Percentiles rank a stretch among this genome's conserved stretches.
These are phyloP conservation scores for Viridothelium virens DNA, from an alignment of 495 filamentous ascomycete genomes.

Conservation along the genomic window DNA sequence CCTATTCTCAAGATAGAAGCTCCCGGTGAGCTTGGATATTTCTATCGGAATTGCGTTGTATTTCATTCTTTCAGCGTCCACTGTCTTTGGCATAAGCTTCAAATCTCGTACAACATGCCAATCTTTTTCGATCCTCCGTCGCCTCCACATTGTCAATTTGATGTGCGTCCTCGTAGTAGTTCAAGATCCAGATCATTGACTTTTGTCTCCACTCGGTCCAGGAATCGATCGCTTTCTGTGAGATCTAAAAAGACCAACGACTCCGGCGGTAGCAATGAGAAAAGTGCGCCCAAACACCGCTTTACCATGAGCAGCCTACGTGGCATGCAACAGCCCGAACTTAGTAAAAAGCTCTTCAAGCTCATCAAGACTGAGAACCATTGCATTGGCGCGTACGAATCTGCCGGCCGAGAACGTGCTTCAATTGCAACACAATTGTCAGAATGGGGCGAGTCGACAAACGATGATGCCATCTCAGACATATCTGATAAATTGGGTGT, in stretches of 20 bases:
- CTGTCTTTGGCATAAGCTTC: no score
- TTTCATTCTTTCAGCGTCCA: conserved; percentile 6
- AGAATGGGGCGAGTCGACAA: conserved; percentile 88
- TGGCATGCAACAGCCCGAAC: conserved; percentile 70
- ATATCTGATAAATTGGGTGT: conserved; percentile 92
- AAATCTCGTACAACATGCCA: conserved; percentile 19
- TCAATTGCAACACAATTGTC: conserved; percentile 84
- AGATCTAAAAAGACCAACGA: conserved; percentile 36
- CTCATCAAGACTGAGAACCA: conserved; percentile 89
- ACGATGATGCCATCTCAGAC: conserved; percentile 78
- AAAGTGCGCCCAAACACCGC: conserved; percentile 43
- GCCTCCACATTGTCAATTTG: conserved; percentile 21
- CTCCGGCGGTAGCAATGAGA: conserved; percentile 20
- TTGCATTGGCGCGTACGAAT: conserved; percentile 72
- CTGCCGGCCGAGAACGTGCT: conserved; percentile 70
- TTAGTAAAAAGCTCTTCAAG: conserved; percentile 74
- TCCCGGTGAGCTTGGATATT: conserved; percentile 3
- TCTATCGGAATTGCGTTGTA: not conserved
- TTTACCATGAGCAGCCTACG: conserved; percentile 80
- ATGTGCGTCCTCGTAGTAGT: conserved; percentile 22
- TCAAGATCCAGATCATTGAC: conserved; percentile 26
- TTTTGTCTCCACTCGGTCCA: conserved; percentile 23
- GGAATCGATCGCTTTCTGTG: conserved; percentile 39
- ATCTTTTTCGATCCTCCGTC: conserved; percentile 24
- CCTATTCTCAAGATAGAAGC: not conserved